Conservation (phyloP, 176 grass and related monocot genomes). For the Carex cristatella region DNA sequence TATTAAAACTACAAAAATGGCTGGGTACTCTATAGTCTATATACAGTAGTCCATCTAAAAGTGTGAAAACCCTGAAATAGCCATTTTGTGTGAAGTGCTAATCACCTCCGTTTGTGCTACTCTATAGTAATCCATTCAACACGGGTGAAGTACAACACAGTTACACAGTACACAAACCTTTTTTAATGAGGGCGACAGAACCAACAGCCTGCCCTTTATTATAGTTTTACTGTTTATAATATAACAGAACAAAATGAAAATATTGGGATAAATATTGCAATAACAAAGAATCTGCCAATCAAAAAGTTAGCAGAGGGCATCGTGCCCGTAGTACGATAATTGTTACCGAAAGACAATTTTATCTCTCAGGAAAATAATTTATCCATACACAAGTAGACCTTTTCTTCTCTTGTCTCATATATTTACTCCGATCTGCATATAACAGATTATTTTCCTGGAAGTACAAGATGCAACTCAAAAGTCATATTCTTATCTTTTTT, state of each 20-base stretch:
- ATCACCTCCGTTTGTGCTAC: too few relatives aligned
- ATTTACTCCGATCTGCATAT: background rate
- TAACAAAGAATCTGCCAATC: background rate
- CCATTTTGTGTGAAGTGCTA: too few relatives aligned
- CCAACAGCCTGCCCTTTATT: background rate
- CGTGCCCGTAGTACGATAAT: background rate
- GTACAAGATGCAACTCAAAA: background rate
- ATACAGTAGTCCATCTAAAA: too few relatives aligned
- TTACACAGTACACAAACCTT: background rate
- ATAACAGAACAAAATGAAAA: background rate
- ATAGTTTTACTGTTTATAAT: too few relatives aligned
- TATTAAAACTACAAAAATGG: too few relatives aligned
- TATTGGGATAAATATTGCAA: background rate
- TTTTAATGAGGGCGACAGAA: background rate
- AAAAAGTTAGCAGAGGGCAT: background rate
- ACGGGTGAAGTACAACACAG: background rate
- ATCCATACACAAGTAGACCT: background rate
- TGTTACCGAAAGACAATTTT: background rate
- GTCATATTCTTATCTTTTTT: background rate
- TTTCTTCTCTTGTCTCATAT: background rate
- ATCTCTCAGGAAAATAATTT: background rate
- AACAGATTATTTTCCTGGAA: background rate
- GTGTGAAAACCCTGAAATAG: too few relatives aligned
- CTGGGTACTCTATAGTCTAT: too few relatives aligned
- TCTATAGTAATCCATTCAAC: background rate